Conservation (phyloP, 176 grass and related monocot species). For the Poa annua region DNA sequence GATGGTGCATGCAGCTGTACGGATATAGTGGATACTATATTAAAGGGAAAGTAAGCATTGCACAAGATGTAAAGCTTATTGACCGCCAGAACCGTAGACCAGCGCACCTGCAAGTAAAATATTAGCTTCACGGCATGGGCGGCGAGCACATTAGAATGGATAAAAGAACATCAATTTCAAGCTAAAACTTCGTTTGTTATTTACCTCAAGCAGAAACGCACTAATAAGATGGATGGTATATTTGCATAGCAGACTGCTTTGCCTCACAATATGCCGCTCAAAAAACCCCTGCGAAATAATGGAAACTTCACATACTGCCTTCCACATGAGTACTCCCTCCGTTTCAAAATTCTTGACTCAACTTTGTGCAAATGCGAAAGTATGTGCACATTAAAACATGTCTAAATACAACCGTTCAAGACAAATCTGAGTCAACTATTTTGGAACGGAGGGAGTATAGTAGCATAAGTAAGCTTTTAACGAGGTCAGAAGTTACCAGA, state of each 20-base stretch:
- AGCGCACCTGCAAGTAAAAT: neutral
- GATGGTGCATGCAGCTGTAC: neutral
- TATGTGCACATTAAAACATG: too few species aligned
- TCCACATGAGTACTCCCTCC: neutral
- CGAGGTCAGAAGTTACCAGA: constrained; percentile 59
- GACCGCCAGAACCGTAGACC: neutral
- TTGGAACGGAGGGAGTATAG: neutral
- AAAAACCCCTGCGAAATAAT: constrained; percentile 65
- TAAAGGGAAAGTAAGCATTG: neutral
- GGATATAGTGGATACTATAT: neutral
- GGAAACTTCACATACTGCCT: neutral
- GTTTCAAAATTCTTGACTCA: too few species aligned
- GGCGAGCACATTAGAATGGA: neutral
- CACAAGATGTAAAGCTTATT: neutral
- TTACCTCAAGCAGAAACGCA: neutral
- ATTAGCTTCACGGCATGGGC: neutral
- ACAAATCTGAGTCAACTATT: too few species aligned
- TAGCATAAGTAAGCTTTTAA: neutral
- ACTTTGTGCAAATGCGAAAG: too few species aligned
- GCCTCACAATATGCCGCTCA: constrained; percentile 76
- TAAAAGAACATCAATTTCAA: neutral
- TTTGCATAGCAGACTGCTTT: neutral
- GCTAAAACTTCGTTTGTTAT: neutral
- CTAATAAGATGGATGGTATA: constrained; percentile 1
- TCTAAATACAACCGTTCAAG: too few species aligned